Conservation (phyloP, 2,329 filamentous ascomycete genomes). For the Cercospora sp. region DNA sequence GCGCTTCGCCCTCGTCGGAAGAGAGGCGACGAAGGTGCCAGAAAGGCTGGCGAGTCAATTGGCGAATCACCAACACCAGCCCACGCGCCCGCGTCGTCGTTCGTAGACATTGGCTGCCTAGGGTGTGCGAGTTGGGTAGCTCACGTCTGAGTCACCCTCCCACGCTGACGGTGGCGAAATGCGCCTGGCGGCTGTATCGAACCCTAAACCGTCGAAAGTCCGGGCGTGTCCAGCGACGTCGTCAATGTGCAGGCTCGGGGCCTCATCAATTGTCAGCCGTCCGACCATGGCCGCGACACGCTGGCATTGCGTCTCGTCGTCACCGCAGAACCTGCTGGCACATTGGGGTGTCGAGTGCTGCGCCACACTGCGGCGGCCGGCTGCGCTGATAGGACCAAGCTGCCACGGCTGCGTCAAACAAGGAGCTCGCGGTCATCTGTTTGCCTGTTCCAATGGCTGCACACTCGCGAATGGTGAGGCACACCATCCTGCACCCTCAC, state of each 20-base stretch:
- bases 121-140: slow-evolving; percentile 7
- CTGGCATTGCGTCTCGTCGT: slow-evolving; percentile 1
- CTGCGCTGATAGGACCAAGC: neutral
- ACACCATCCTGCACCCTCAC: slow-evolving; percentile 16
- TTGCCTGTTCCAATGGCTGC: slow-evolving; percentile 22
- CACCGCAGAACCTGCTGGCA: slow-evolving; percentile 9
- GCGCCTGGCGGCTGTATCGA: slow-evolving; percentile 7
- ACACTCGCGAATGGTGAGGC: slow-evolving; percentile 17
- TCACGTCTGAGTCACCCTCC: slow-evolving; percentile 13
- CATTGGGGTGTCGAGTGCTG: slow-evolving; percentile 9
- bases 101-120: slow-evolving; percentile 13
- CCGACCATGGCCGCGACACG: slow-evolving; percentile 2
- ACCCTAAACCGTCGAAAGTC: neutral
- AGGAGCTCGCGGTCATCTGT: slow-evolving; percentile 23
- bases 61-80: slow-evolving; percentile 7
- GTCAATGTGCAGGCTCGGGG: neutral
- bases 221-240: neutral
- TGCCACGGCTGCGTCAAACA: slow-evolving; percentile 7
- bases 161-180: slow-evolving; percentile 10
- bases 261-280: slow-evolving; percentile 4
- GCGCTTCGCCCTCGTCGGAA: slow-evolving; percentile 3
- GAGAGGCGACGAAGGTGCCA: slow-evolving; percentile 11
- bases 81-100: slow-evolving; percentile 14
- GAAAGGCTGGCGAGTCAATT: slow-evolving; percentile 14
- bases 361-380: slow-evolving; percentile 14